Conservation (phyloP, 805 yeast species). For the Yamadazyma philogaea region DNA sequence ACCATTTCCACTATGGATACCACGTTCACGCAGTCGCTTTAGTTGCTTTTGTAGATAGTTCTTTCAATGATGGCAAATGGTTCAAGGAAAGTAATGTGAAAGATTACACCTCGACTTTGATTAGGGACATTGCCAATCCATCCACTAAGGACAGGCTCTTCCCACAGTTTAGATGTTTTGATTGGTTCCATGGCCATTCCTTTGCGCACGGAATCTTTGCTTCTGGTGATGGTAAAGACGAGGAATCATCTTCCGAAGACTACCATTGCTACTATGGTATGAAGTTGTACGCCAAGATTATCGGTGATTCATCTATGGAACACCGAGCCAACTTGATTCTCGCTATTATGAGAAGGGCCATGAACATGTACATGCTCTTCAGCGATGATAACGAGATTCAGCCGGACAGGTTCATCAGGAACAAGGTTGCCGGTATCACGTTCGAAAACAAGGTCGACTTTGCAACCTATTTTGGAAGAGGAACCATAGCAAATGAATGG, state of each 20-base stretch:
- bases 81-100: slow-evolving; percentile 29
- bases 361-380: slow-evolving; percentile 56
- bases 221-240: slow-evolving; percentile 73
- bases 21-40: slow-evolving; percentile 71
- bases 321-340: slow-evolving; percentile 57
- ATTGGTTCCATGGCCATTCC: slow-evolving; percentile 76
- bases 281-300: slow-evolving; percentile 60
- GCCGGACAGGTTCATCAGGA: slow-evolving; percentile 53
- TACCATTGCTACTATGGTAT: slow-evolving; percentile 68
- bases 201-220: slow-evolving; percentile 74
- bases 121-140: slow-evolving; percentile 70
- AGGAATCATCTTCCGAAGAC: slow-evolving; percentile 73
- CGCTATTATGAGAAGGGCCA: slow-evolving; percentile 52
- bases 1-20: slow-evolving; percentile 42
- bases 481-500: slow-evolving; percentile 55
- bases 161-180: slow-evolving; percentile 67
- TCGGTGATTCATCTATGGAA: slow-evolving; percentile 51
- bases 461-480: slow-evolving; percentile 72
- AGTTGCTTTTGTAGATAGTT: slow-evolving; percentile 50
- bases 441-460: slow-evolving; percentile 73
- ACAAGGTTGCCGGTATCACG: slow-evolving; percentile 69
- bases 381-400: slow-evolving; percentile 51
- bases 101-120: slow-evolving; percentile 53
- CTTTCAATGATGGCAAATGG: slow-evolving; percentile 26
- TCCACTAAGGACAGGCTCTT: slow-evolving; percentile 50